Evolutionary conservation across 2,329 filamentous ascomycete genomes (phyloP), one percentile per base, ranked within the genome.

Genomic region (Domatiomyces globalis): DNA sequence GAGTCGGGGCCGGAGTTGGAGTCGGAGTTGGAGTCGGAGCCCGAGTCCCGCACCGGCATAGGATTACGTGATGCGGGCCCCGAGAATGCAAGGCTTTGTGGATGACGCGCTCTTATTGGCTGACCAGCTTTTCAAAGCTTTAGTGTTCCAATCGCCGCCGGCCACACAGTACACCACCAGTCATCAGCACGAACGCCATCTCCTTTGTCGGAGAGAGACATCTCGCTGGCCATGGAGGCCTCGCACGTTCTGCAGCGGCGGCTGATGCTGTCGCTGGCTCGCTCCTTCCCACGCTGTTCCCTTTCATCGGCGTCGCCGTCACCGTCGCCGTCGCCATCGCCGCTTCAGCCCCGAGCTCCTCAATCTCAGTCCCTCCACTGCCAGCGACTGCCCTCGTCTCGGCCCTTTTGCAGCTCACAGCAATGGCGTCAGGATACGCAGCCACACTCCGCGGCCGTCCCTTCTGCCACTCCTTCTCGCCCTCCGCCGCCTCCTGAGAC

Each of bases 241-340:
- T 49, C 48, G 15, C 33, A 49, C 10, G 36, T 7, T 18, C 17
- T 49, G 10, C 48, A 29, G 36, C 36, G 10, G 19, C 44, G 27
- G 49, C 43, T 18, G 46, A 44, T 51, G 19, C 33, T 6, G 45
- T 48, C 39, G 20, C 48, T 12, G 45, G 47, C 44, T 22, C 45
- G 36, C 43, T 22, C 46, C 25, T 17, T 39, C 4, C 15, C 12
- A 19, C 18, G 18, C 46, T 15, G 33, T 20, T 17, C 46, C 46
- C 8, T 15, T 12, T 15, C 46, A 7, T 20, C 25, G 22, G 22
- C 18, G 39, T 36, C 9, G 29, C 29, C 29, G 8, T 33, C 8
- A 10, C 29, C 29, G 5, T 39, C 33, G 29, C 29, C 29, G 8
- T 33, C 29, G 7, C 33, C 33, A 2, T 2, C 33, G 4, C 33